Evolutionary conservation across 108 stramenopile genomes (phyloP).

Genomic region (Cylindrotheca fusiformis): DNA sequence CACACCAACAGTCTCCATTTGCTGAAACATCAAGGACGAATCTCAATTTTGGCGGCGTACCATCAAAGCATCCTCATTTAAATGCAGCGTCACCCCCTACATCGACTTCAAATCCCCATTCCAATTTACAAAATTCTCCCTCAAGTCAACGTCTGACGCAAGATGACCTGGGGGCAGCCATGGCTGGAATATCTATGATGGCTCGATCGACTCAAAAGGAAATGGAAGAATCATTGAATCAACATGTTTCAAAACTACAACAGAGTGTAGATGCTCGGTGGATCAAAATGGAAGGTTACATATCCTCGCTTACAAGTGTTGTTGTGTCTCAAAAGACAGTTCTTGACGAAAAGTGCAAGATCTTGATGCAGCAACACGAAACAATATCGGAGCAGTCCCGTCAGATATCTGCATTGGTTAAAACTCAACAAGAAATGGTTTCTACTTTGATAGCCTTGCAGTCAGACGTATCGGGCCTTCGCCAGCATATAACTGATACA

Average conservation of each 20-base stretch:
- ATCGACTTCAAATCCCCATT: too few species aligned
- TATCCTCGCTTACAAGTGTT: neutral
- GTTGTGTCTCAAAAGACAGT: conserved; percentile 8
- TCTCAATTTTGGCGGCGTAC: neutral
- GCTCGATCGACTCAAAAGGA: conserved; percentile 24
- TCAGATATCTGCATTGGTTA: conserved; percentile 16
- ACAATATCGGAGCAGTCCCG: conserved; percentile 10
- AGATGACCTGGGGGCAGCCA: conserved; percentile 36
- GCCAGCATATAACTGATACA: too few species aligned
- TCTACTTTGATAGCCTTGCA: conserved; percentile 10
- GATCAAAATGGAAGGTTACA: conserved; percentile 7
- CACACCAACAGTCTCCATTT: neutral
- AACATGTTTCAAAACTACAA: conserved; percentile 12
- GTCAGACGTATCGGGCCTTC: conserved; percentile 1
- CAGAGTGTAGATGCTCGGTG: neutral
- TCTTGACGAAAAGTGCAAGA: conserved; percentile 14
- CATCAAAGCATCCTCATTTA: neutral
- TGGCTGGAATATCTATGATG: conserved; percentile 38
- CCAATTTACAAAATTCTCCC: neutral
- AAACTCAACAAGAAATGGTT: conserved; percentile 8
- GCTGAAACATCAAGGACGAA: neutral
- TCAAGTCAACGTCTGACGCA: conserved; percentile 3
- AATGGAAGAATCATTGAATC: conserved; percentile 14
- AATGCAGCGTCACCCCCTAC: neutral
- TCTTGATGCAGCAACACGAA: conserved; percentile 16